These are phyloP conservation scores for Pseudozyma sp. DNA, from an alignment of 1,284 basidiomycete species.

Conservation along the genomic window DNA sequence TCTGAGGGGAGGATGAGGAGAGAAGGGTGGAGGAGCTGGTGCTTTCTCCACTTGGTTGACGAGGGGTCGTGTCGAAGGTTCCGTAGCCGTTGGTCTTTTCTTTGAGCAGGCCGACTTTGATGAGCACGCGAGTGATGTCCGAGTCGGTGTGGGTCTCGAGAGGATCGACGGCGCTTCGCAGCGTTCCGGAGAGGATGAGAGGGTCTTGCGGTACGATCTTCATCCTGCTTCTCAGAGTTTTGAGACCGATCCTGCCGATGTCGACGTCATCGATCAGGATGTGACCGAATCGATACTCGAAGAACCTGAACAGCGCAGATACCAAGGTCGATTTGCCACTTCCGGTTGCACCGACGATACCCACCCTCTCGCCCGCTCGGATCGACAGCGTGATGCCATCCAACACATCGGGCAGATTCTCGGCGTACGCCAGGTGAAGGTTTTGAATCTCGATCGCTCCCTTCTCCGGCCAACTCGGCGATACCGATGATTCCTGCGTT, in stretches of 20 bases:
- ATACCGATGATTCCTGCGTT: constrained; percentile 30
- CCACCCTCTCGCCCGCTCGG: constrained; percentile 72
- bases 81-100: constrained; percentile 27
- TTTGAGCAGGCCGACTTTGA: constrained; percentile 62
- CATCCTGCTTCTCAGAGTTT: constrained; percentile 62
- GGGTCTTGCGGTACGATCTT: constrained; percentile 67
- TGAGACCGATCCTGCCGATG: constrained; percentile 71
- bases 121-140: constrained; percentile 63
- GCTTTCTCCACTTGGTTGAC: constrained; percentile 1
- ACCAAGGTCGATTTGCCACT: constrained; percentile 80
- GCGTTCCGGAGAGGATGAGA: constrained; percentile 67
- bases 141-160: constrained; percentile 63
- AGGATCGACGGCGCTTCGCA: constrained; percentile 68
- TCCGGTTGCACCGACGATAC: constrained; percentile 72
- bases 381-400: constrained; percentile 70
- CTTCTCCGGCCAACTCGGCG: constrained; percentile 60
- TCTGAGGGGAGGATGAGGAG: background rate
- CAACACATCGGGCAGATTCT: constrained; percentile 71
- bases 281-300: constrained; percentile 75
- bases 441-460: constrained; percentile 64
- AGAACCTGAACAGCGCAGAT: constrained; percentile 79
- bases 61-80: constrained; percentile 15
- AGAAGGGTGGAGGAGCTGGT: constrained; percentile 19
- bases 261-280: constrained; percentile 80
- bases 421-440: constrained; percentile 71